A percentile compares a stretch with the other conserved stretches of the same genome.
Evolutionary conservation across 257 asterid species (phyloP).

Genomic region (Salvia hispanica): DNA sequence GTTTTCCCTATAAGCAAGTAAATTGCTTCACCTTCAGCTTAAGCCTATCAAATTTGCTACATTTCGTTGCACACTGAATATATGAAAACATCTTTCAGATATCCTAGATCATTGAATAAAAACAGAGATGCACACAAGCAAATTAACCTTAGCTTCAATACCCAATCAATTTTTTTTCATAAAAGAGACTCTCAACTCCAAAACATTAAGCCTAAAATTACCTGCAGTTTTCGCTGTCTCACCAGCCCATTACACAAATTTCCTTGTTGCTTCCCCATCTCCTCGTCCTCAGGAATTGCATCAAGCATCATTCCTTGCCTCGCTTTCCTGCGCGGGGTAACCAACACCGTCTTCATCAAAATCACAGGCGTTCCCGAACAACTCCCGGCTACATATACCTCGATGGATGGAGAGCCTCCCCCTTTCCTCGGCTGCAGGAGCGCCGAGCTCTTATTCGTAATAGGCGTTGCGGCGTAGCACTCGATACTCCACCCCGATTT

Average conservation of each 20-base stretch:
- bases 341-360: slow-evolving; percentile 62
- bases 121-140: background rate
- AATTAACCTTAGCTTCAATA: background rate
- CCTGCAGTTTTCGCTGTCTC: slow-evolving; percentile 66
- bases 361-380: slow-evolving; percentile 77
- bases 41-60: background rate
- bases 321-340: slow-evolving; percentile 70
- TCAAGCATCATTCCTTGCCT: slow-evolving; percentile 66
- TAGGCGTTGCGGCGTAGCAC: slow-evolving; percentile 56
- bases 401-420: slow-evolving; percentile 57
- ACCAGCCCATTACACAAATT: slow-evolving; percentile 45
- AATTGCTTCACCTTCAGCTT: slow-evolving; percentile 34
- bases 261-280: slow-evolving; percentile 57
- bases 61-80: background rate
- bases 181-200: background rate
- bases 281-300: slow-evolving; percentile 81
- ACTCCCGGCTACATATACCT: slow-evolving; percentile 85
- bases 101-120: background rate
- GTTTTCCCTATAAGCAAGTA: slow-evolving; percentile 5
- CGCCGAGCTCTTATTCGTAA: slow-evolving; percentile 47
- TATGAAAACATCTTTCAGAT: background rate
- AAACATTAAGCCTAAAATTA: slow-evolving; percentile 25
- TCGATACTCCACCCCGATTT: slow-evolving; percentile 81
- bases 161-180: background rate
- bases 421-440: slow-evolving; percentile 60